Percentiles rank a stretch among this genome's conserved stretches.
Conservation (phyloP, 2,329 filamentous ascomycete species). For the Magnaporthiopsis rhizophila region DNA sequence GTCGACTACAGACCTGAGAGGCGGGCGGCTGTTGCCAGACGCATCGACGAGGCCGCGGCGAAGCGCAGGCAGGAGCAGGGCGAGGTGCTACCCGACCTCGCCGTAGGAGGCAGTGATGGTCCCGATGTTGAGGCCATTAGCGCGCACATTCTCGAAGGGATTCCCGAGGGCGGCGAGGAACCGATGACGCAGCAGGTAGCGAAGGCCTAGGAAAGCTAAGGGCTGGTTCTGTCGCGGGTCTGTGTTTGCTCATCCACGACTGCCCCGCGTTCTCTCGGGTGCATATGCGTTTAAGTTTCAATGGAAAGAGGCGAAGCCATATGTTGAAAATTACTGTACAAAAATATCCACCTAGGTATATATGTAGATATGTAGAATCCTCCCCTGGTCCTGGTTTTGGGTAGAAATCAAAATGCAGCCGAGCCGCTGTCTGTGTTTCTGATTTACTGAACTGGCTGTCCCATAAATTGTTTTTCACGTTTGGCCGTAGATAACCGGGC, state of each 20-base stretch:
- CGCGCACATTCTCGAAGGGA: neutral
- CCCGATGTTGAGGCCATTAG: neutral
- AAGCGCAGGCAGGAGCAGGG: constrained; percentile 12
- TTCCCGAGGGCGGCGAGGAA: neutral
- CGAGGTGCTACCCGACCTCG: constrained; percentile 13
- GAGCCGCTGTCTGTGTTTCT: too few relatives aligned
- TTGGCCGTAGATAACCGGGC: too few relatives aligned
- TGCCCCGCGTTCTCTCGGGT: neutral
- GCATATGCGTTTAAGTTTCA: neutral
- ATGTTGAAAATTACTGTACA: neutral
- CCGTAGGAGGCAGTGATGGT: neutral
- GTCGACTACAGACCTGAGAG: constrained; percentile 40
- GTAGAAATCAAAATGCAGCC: too few relatives aligned
- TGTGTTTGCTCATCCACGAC: neutral
- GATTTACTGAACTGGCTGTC: too few relatives aligned
- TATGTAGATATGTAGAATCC: too few relatives aligned
- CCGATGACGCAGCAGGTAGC: neutral
- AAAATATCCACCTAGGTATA: neutral
- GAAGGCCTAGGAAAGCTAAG: neutral
- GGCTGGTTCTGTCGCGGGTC: neutral
- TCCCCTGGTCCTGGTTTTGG: too few relatives aligned
- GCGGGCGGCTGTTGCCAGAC: constrained; percentile 24
- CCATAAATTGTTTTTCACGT: too few relatives aligned
- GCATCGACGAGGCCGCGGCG: constrained; percentile 11
- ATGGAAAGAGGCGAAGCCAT: neutral